These are phyloP conservation scores for Vaccinium corymbosum DNA, from an alignment of 148 eudicot genomes.

Conservation along the genomic window DNA sequence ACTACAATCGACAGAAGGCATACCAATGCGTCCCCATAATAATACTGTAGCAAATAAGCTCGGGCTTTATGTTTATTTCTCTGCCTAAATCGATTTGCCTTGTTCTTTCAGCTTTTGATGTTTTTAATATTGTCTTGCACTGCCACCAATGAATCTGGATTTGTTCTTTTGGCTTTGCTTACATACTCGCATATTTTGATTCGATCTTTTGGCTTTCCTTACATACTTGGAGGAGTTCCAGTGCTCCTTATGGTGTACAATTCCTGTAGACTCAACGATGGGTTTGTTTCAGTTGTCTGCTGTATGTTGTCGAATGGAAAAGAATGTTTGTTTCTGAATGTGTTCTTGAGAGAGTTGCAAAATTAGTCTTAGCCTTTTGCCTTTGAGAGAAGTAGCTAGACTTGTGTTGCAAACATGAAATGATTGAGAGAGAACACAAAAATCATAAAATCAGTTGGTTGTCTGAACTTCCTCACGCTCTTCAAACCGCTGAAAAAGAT, in stretches of 20 bases:
- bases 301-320: not conserved
- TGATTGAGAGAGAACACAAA: not conserved
- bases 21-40: conserved; percentile 1
- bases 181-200: not conserved
- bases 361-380: not conserved
- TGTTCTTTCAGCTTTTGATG: no score
- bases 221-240: not conserved
- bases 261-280: not conserved
- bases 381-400: not conserved
- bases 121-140: not conserved
- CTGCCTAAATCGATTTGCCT: not conserved
- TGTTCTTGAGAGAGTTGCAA: not conserved
- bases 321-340: not conserved
- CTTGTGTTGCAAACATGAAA: not conserved
- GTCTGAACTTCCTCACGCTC: not conserved
- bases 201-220: not conserved
- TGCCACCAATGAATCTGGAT: not conserved
- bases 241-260: not conserved
- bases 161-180: no score
- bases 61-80: not conserved
- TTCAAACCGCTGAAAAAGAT: not conserved
- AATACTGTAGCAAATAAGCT: not conserved
- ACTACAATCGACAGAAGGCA: conserved; percentile 4
- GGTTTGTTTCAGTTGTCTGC: not conserved
- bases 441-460: not conserved